These are phyloP conservation scores for Henckelia pumila DNA, from an alignment of 257 asterid genomes.

Conservation along the genomic window DNA sequence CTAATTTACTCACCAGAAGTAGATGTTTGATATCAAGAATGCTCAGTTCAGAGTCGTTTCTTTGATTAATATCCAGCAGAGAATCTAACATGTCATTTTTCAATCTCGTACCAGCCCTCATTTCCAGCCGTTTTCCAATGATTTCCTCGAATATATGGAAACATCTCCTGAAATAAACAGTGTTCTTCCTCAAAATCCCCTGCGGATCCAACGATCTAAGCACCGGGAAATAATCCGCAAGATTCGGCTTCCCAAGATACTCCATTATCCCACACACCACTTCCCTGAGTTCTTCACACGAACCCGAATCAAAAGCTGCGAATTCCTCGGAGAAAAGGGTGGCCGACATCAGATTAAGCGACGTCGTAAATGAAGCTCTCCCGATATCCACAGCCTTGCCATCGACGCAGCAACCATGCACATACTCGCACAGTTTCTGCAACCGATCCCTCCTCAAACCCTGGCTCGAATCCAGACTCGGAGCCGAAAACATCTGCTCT, in stretches of 20 bases:
- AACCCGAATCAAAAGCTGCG: slow-evolving; percentile 9
- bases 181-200: slow-evolving; percentile 9
- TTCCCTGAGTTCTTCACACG: slow-evolving; percentile 30
- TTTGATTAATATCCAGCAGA: slow-evolving; percentile 27
- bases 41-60: slow-evolving; percentile 16
- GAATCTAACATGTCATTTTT: slow-evolving; percentile 30
- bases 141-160: slow-evolving; percentile 23
- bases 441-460: slow-evolving; percentile 21
- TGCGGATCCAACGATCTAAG: slow-evolving; percentile 20
- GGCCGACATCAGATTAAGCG: slow-evolving; percentile 27
- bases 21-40: slow-evolving; percentile 20
- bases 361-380: slow-evolving; percentile 24
- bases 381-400: slow-evolving; percentile 23
- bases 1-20: slow-evolving; percentile 22
- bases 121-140: slow-evolving; percentile 16
- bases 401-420: slow-evolving; percentile 1
- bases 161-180: neutral
- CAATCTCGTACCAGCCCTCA: slow-evolving; percentile 1
- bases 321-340: slow-evolving; percentile 28
- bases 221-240: slow-evolving; percentile 16
- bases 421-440: slow-evolving; percentile 15
- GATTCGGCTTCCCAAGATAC: neutral
- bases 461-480: slow-evolving; percentile 26
- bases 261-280: slow-evolving; percentile 4
- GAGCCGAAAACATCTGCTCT: slow-evolving; percentile 16